These are phyloP conservation scores for Penicillium flavigenum DNA, from an alignment of 495 filamentous ascomycete species.

Conservation along the genomic window DNA sequence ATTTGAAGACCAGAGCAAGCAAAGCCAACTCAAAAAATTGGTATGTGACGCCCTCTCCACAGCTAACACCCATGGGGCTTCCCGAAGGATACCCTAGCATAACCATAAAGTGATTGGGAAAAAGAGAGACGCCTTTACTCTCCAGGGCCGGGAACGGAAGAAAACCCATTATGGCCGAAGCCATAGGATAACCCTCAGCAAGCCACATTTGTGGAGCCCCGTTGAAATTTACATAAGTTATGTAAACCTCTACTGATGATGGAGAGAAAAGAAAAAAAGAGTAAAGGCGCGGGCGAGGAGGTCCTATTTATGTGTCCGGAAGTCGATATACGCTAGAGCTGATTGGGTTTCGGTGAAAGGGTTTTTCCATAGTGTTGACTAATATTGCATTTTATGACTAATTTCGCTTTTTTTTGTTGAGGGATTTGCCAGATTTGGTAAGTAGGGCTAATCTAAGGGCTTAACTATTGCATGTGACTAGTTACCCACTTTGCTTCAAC, in stretches of 20 bases:
- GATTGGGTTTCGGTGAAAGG: conserved; percentile 22
- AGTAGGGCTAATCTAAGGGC: conserved; percentile 14
- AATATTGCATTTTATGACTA: conserved; percentile 1
- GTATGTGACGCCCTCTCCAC: conserved; percentile 49
- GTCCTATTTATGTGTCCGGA: conserved; percentile 27
- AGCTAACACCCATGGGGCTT: conserved; percentile 51
- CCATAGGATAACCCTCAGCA: conserved; percentile 51
- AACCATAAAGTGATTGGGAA: conserved; percentile 48
- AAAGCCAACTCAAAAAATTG: conserved; percentile 21
- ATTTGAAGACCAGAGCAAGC: conserved; percentile 1
- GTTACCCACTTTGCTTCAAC: background rate
- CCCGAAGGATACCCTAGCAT: conserved; percentile 46
- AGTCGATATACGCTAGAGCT: conserved; percentile 26
- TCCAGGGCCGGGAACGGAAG: conserved; percentile 52
- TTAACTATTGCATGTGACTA: conserved; percentile 1
- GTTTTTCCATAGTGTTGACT: conserved; percentile 12
- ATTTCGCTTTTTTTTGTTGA: conserved; percentile 5
- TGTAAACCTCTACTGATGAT: conserved; percentile 58
- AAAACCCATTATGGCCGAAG: conserved; percentile 45
- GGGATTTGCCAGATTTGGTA: background rate
- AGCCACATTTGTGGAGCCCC: conserved; percentile 47
- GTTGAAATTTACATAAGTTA: conserved; percentile 42
- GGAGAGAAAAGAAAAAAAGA: conserved; percentile 40
- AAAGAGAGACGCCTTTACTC: conserved; percentile 46
- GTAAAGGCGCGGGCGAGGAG: conserved; percentile 10